Evolutionary conservation across 164 flowering plant species (phyloP), one percentile per base, ranked within the genome.

Genomic region (Cinnamomum chago): DNA sequence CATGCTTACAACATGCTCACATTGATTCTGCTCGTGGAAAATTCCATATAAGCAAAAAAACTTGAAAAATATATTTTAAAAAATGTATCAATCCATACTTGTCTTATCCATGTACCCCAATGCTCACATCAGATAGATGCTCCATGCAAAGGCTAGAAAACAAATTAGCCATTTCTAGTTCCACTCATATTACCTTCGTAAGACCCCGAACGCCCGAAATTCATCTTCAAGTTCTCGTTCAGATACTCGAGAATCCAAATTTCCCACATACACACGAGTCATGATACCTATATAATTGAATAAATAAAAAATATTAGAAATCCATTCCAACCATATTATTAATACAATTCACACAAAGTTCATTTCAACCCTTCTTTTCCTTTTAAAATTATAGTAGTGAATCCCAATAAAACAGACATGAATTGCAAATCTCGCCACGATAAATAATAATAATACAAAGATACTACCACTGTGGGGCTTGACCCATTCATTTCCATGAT

Each of bases 231-330:
- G 90, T 17, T 91, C 93, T 25, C 90, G 82, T 76, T 91, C 94
- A 64, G 87, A 28, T 5, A 88, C 92, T 9, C 88, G 80, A 0
- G 94, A 83, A 76, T 90, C 90, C 83, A 91, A 73, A 65, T 89
- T 91, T 55, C 97, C 97, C 58, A 91, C 89, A 68, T 88, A 91
- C 1, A 91, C 91, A 28, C 97, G 92, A 71, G 93, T 75, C 97
- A 91, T 91, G 25, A 68, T n/a, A 47, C 71, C 70, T 67, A 22
- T 13, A n/a, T 20, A 50, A 68, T 7, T n/a, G 55, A 64, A 25
- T 23, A 2, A 66, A 5, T 24, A 68, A 68, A 17, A 10, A 40
- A 30, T 30, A 30, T 40, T 2, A 68, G 71, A 68, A 50, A 47
- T 3, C 47, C 55, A 28, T 68, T 6, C 22, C 22, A 23, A 64